A percentile compares a stretch with the other conserved stretches of the same genome.
phyloP scores from a whole-genome alignment of 768 basidiomycete species.

The Trametes maxima region DNA sequence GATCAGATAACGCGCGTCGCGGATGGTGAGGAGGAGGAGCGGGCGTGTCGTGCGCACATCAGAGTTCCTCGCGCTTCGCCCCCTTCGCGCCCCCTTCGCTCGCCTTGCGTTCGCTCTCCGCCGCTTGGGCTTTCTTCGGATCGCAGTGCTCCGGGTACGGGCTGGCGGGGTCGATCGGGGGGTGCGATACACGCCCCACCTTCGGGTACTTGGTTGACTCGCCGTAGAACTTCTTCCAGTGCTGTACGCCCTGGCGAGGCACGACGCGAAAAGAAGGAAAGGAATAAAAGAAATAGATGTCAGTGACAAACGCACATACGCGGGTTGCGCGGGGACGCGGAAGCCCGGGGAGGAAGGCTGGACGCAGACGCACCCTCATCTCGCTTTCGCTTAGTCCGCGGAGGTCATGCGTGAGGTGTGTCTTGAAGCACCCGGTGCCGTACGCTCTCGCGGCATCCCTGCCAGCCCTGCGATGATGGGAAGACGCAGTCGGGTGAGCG shows the following conservation, averaged over 20 bases:
- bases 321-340: background rate
- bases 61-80: constrained; percentile 19
- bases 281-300: too few relatives aligned
- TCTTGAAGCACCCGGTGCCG: constrained; percentile 90
- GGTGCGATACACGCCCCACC: constrained; percentile 76
- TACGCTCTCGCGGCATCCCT: constrained; percentile 90
- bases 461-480: constrained; percentile 57
- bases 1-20: constrained; percentile 16
- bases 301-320: background rate
- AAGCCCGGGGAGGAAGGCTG: background rate
- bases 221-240: constrained; percentile 91
- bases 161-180: constrained; percentile 72
- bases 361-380: constrained; percentile 53
- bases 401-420: constrained; percentile 88
- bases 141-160: constrained; percentile 79
- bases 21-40: background rate
- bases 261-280: constrained; percentile 2
- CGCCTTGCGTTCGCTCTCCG: constrained; percentile 28
- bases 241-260: constrained; percentile 60
- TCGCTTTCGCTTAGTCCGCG: constrained; percentile 78
- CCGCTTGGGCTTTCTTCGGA: constrained; percentile 50
- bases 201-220: constrained; percentile 79
- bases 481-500: constrained; percentile 5
- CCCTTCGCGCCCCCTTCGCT: constrained; percentile 28
- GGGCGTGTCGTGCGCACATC: constrained; percentile 8